phyloP scores from a whole-genome alignment of 345 rosid species.

The Jatropha curcas region DNA sequence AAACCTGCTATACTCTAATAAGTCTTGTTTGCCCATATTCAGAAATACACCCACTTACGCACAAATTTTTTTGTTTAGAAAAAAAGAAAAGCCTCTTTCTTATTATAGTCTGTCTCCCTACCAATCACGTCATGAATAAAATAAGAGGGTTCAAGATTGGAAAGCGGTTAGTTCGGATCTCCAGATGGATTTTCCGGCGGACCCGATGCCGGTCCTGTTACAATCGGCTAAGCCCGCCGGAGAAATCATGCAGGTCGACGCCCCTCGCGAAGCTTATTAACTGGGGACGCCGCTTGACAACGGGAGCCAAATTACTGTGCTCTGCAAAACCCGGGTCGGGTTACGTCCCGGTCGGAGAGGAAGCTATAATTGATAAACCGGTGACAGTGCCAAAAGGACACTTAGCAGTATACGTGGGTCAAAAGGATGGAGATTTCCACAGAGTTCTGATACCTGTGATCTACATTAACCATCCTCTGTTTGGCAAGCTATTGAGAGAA shows the following conservation, averaged over 20 bases:
- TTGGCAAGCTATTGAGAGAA: slow-evolving; percentile 67
- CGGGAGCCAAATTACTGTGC: slow-evolving; percentile 47
- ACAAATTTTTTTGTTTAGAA: too few relatives aligned
- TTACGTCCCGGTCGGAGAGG: slow-evolving; percentile 37
- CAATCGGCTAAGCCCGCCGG: slow-evolving; percentile 24
- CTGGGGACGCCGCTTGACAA: slow-evolving; percentile 64
- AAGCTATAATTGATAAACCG: slow-evolving; percentile 25
- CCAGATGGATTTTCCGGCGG: slow-evolving; percentile 50
- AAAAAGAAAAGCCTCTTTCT: not conserved
- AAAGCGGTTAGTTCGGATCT: slow-evolving; percentile 47
- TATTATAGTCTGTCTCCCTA: not conserved
- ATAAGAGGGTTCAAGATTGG: slow-evolving; percentile 66
- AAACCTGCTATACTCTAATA: not conserved
- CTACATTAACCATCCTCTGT: slow-evolving; percentile 90
- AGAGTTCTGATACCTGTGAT: slow-evolving; percentile 84
- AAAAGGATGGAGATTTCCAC: slow-evolving; percentile 65
- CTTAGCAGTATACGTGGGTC: slow-evolving; percentile 82
- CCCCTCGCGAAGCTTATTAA: slow-evolving; percentile 48
- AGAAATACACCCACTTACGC: not conserved
- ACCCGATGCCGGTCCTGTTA: slow-evolving; percentile 34
- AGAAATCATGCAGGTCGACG: slow-evolving; percentile 27
- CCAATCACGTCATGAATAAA: slow-evolving; percentile 41
- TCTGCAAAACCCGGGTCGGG: slow-evolving; percentile 38
- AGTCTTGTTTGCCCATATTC: not conserved
- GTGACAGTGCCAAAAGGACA: slow-evolving; percentile 69